A percentile compares a stretch with the other conserved stretches of the same genome.
Evolutionary conservation across 257 asterid species (phyloP).

Genomic region (Solanum sitiens): DNA sequence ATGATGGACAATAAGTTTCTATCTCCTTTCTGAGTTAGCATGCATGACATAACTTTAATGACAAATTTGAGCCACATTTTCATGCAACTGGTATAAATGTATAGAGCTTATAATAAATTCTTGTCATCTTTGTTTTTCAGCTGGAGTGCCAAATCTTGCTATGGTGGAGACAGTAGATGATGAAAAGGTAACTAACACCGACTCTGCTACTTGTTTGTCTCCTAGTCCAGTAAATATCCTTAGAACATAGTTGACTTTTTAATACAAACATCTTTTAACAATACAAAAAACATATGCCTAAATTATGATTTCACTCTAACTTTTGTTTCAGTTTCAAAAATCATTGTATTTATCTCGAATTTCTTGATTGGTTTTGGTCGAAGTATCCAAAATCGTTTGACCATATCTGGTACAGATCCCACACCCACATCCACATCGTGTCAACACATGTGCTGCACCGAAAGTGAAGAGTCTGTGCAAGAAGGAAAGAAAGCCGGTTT

Average conservation of each 20-base stretch:
- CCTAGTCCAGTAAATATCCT: not conserved
- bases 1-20: not conserved
- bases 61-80: not conserved
- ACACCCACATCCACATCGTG: not conserved
- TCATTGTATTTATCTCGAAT: not conserved
- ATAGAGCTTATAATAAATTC: not conserved
- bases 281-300: not conserved
- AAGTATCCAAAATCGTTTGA: not conserved
- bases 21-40: not conserved
- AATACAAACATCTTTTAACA: not conserved
- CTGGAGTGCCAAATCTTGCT: conserved; percentile 79
- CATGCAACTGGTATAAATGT: not conserved
- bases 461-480: not conserved
- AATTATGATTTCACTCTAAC: not conserved
- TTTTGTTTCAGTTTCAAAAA: not conserved
- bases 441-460: not conserved
- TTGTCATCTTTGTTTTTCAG: conserved; percentile 23
- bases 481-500: not conserved
- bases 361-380: not conserved
- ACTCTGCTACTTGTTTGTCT: not conserved
- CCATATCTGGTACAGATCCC: not conserved
- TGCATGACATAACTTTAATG: not conserved
- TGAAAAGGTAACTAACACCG: conserved; percentile 51
- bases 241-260: not conserved
- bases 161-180: conserved; percentile 97